Percentiles rank a stretch among this genome's conserved stretches.
These are phyloP conservation scores for Miscanthus sacchariflorus DNA, from an alignment of 202 grass and related monocot genomes.

Conservation along the genomic window DNA sequence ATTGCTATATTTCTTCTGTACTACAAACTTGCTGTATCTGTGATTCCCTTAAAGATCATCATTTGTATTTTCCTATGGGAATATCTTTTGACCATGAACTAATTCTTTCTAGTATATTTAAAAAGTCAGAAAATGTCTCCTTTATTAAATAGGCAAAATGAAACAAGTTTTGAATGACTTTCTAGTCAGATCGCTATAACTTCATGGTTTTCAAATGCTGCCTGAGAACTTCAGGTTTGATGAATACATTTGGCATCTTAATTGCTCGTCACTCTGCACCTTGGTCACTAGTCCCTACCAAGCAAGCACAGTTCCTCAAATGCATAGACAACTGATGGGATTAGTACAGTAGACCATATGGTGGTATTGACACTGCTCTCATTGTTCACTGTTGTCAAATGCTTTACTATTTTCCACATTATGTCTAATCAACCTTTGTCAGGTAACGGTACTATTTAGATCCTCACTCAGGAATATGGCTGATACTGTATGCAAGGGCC, in stretches of 20 bases:
- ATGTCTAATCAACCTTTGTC: background rate
- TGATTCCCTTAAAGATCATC: background rate
- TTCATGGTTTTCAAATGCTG: constrained; percentile 19
- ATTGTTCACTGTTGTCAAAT: constrained; percentile 22
- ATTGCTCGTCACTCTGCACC: background rate
- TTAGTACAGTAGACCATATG: constrained; percentile 15
- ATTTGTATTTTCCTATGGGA: background rate
- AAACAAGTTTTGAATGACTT: background rate
- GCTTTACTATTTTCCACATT: constrained; percentile 23
- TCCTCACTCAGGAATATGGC: constrained; percentile 6
- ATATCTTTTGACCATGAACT: constrained; percentile 19
- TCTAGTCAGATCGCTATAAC: background rate
- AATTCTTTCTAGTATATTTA: constrained; percentile 11
- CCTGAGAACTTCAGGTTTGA: constrained; percentile 1
- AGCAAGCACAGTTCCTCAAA: constrained; percentile 4
- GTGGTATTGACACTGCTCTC: constrained; percentile 18
- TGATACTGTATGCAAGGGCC: constrained; percentile 23
- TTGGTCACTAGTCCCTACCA: background rate
- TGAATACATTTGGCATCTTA: constrained; percentile 29
- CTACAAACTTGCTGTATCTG: constrained; percentile 24
- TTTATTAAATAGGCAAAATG: constrained; percentile 32
- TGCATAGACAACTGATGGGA: constrained; percentile 7
- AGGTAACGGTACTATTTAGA: constrained; percentile 13
- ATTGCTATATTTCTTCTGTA: constrained; percentile 42
- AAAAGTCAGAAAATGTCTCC: constrained; percentile 1